phyloP scores from a whole-genome alignment of 768 basidiomycete genomes.

The Pholiota molesta region DNA sequence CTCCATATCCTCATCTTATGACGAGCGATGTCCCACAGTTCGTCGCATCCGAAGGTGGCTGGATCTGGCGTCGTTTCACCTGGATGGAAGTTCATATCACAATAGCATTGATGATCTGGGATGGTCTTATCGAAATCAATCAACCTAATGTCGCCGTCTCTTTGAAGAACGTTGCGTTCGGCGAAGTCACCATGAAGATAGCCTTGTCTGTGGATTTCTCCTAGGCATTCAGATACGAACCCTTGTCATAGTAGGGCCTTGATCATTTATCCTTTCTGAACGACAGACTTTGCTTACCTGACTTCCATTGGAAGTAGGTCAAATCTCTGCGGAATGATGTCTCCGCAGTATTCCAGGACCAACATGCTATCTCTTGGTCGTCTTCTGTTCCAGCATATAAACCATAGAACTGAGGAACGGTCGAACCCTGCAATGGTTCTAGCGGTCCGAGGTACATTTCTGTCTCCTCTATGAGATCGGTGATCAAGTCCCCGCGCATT shows the following conservation, averaged over 20 bases:
- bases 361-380: constrained; percentile 39
- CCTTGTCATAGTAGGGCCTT: constrained; percentile 23
- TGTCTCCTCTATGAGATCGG: constrained; percentile 36
- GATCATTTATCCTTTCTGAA: constrained; percentile 1
- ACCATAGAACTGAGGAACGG: constrained; percentile 37
- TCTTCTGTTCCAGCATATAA: constrained; percentile 36
- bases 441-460: constrained; percentile 34
- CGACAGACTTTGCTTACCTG: constrained; percentile 28
- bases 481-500: constrained; percentile 39
- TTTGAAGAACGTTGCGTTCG: constrained; percentile 41
- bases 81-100: constrained; percentile 31
- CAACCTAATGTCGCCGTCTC: constrained; percentile 37
- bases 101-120: constrained; percentile 31
- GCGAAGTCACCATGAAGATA: constrained; percentile 44
- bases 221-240: constrained; percentile 33
- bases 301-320: constrained; percentile 28
- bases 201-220: constrained; percentile 37
- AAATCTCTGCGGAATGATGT: constrained; percentile 35
- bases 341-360: constrained; percentile 39
- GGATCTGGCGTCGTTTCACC: constrained; percentile 28
- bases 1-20: constrained; percentile 33
- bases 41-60: constrained; percentile 33
- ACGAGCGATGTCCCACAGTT: constrained; percentile 34
- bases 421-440: constrained; percentile 33
- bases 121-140: constrained; percentile 41